Percentiles rank a stretch among this genome's conserved stretches.
Conservation (phyloP, 2,329 filamentous ascomycete species). For the Aureobasidium sp. region DNA sequence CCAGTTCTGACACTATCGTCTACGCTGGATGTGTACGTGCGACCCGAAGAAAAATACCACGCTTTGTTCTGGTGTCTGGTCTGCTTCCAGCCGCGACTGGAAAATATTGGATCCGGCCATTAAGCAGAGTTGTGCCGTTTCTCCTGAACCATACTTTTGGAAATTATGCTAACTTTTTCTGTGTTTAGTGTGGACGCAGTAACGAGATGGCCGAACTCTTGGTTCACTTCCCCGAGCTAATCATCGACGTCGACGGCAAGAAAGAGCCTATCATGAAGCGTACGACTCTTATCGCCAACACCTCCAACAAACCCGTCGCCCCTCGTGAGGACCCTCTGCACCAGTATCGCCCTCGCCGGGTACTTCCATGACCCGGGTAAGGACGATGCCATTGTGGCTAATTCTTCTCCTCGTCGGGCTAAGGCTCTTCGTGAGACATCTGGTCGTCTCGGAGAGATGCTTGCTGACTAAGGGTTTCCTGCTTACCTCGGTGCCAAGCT, state of each 20-base stretch:
- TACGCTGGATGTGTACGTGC: constrained; percentile 69
- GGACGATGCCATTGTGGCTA: constrained; percentile 99
- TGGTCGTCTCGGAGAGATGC: constrained; percentile 98
- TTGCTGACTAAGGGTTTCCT: constrained; percentile 98
- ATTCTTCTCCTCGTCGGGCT: constrained; percentile 96
- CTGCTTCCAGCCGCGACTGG: too few relatives aligned
- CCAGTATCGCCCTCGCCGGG: constrained; percentile 87
- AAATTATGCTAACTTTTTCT: too few relatives aligned
- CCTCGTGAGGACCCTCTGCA: constrained; percentile 99
- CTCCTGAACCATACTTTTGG: too few relatives aligned
- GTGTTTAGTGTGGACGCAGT: constrained; percentile 64
- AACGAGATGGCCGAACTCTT: constrained; percentile 99
- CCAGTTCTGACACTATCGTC: constrained; percentile 97
- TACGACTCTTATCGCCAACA: constrained; percentile 96
- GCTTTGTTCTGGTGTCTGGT: too few relatives aligned
- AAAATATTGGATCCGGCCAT: too few relatives aligned
- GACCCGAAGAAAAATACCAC: too few relatives aligned
- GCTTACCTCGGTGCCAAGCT: constrained; percentile 95
- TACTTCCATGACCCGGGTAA: constrained; percentile 98
- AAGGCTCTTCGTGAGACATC: constrained; percentile 98
- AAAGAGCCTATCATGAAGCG: constrained; percentile 99
- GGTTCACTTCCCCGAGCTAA: constrained; percentile 99
- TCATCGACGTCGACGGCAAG: constrained; percentile 87
- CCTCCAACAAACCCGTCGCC: constrained; percentile 98
- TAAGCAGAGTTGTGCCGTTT: too few relatives aligned